A percentile compares a stretch with the other conserved stretches of the same genome.
phyloP scores from a whole-genome alignment of 2,329 filamentous ascomycete genomes.

The Stachybotrys elegans region DNA sequence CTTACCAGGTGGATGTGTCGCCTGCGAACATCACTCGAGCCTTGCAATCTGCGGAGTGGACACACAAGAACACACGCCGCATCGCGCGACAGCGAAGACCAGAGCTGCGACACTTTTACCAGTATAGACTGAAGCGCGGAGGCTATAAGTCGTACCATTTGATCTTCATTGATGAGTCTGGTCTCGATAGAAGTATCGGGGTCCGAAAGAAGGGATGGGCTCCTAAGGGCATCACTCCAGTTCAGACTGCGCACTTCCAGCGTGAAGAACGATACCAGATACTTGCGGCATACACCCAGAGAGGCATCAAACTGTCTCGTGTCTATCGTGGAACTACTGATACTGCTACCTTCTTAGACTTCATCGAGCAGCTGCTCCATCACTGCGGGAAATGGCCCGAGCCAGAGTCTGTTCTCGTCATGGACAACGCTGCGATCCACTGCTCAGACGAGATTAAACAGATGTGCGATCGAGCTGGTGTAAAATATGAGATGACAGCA shows the following conservation, averaged over 20 bases:
- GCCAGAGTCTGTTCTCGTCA: not conserved
- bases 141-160: too few species aligned
- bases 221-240: too few species aligned
- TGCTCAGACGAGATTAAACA: not conserved
- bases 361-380: slow-evolving; percentile 24
- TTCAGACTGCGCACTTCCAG: slow-evolving; percentile 13
- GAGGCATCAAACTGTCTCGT: slow-evolving; percentile 15
- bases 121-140: too few species aligned
- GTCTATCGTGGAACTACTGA: slow-evolving; percentile 21
- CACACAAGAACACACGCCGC: too few species aligned
- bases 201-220: too few species aligned
- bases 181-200: too few species aligned
- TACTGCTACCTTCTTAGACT: slow-evolving; percentile 23
- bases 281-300: slow-evolving; percentile 21
- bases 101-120: slow-evolving; percentile 7
- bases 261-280: slow-evolving; percentile 13
- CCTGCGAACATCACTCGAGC: too few species aligned
- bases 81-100: too few species aligned
- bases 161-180: too few species aligned
- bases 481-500: not conserved
- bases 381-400: slow-evolving; percentile 22
- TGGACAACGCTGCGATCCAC: not conserved
- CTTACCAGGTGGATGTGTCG: too few species aligned
- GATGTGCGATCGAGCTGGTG: slow-evolving; percentile 1
- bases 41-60: too few species aligned